Percentiles rank a stretch among this genome's conserved stretches.
Evolutionary conservation across 2,329 filamentous ascomycete species (phyloP).

Genomic region (Penicillium sp.): DNA sequence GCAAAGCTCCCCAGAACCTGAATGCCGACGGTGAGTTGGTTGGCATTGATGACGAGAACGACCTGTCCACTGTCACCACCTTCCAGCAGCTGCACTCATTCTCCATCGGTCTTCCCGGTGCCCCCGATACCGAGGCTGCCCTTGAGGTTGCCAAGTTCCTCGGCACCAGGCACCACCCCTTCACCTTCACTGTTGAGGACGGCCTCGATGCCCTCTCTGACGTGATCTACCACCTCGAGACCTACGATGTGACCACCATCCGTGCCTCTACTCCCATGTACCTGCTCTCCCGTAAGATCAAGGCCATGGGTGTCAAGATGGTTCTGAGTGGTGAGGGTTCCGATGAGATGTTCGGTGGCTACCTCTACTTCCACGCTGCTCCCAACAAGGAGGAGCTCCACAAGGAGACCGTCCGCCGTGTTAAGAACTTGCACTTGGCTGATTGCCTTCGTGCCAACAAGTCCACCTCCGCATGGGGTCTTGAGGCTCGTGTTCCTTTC

Average conservation of each 20-base stretch:
- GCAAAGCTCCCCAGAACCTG: slow-evolving; percentile 40
- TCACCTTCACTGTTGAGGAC: slow-evolving; percentile 97
- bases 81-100: slow-evolving; percentile 97
- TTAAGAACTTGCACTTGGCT: slow-evolving; percentile 95
- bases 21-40: slow-evolving; percentile 64
- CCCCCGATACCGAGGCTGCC: slow-evolving; percentile 88
- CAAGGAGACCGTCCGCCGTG: slow-evolving; percentile 85
- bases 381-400: slow-evolving; percentile 92
- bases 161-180: slow-evolving; percentile 95
- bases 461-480: slow-evolving; percentile 95
- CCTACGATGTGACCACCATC: slow-evolving; percentile 97
- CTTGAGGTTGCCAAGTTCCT: slow-evolving; percentile 93
- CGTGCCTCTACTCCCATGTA: slow-evolving; percentile 99
- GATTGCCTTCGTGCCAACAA: slow-evolving; percentile 99
- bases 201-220: slow-evolving; percentile 94
- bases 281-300: slow-evolving; percentile 95
- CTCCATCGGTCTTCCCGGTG: slow-evolving; percentile 91
- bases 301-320: slow-evolving; percentile 99
- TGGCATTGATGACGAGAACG: slow-evolving; percentile 89
- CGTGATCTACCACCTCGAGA: slow-evolving; percentile 97
- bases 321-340: slow-evolving; percentile 94
- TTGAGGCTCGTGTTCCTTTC: slow-evolving; percentile 97
- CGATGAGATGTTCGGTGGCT: slow-evolving; percentile 97
- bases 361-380: slow-evolving; percentile 96
- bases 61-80: slow-evolving; percentile 83